Evolutionary conservation across 352 stramenopile genomes (phyloP), one percentile per base, ranked within the genome.

Genomic region (Globisporangium mamillatum): DNA sequence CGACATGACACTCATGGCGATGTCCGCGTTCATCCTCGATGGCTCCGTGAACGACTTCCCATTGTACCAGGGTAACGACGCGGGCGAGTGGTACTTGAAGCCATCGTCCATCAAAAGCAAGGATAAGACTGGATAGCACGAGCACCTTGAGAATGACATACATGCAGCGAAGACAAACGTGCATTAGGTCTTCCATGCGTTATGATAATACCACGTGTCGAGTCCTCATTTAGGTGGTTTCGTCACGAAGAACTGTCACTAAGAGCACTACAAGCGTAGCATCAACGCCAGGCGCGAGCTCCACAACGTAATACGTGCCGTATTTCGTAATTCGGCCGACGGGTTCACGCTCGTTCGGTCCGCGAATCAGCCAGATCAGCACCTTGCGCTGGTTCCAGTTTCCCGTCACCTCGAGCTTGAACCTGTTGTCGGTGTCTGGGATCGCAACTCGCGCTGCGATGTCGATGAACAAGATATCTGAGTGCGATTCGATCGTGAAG

Each of bases 401-500:
- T 24, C 50, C 66, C 22, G 63, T 56, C 41, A 66, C 46, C 12
- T 76, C 64, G 9, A 79, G 18, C 54, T 57, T 71, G 46, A 59
- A 71, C 25, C 60, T 56, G 16, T 36, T 27, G 16, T 63, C 69
- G 27, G 18, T 68, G 5, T 53, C 53, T 3, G 63, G 24, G 32
- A 75, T 68, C 22, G 48, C 53, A 46, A 75, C 73, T 25, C 41
- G 57, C 48, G 56, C 52, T 38, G 68, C 38, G 2, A 77, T 52
- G 25, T 68, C 48, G 18, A 60, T 72, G 0, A 64, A 55, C 12
- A 70, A 67, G 12, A 69, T 66, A 36, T 73, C 64, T 22, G 66
- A 68, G 0, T 24, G 52, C 10, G 60, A 61, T 36, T 63, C 69
- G 36, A 69, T 70, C 27, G 36, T 66, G 10, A 76, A 66, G 3